A percentile compares a stretch with the other conserved stretches of the same genome.
phyloP scores from a whole-genome alignment of 208 protist species.

The Crithidia expoeki region DNA sequence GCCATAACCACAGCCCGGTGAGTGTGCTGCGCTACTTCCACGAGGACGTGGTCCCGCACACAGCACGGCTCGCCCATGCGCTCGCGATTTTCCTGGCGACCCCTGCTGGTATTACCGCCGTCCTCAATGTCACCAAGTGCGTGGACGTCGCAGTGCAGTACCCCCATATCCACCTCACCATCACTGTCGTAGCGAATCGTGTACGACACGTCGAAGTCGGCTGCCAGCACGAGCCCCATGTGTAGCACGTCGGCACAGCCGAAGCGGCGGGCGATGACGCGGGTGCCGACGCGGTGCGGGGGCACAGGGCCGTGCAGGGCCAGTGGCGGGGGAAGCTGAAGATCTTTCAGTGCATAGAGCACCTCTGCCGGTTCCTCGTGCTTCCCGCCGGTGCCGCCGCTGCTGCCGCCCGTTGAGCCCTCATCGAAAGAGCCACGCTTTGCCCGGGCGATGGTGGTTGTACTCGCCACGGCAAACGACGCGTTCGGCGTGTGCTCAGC shows the following conservation, averaged over 20 bases:
- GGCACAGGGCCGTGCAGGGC: slow-evolving; percentile 44
- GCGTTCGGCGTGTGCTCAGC: neutral
- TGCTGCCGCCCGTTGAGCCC: neutral
- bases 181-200: slow-evolving; percentile 60
- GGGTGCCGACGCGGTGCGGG: slow-evolving; percentile 56
- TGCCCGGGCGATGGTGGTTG: neutral
- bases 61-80: slow-evolving; percentile 37
- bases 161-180: slow-evolving; percentile 50
- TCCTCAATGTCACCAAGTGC: slow-evolving; percentile 41
- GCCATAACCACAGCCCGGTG: slow-evolving; percentile 55
- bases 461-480: slow-evolving; percentile 1
- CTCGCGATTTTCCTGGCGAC: slow-evolving; percentile 6
- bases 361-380: slow-evolving; percentile 27
- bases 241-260: slow-evolving; percentile 45
- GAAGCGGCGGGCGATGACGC: slow-evolving; percentile 60
- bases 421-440: slow-evolving; percentile 4
- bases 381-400: neutral
- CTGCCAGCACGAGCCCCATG: slow-evolving; percentile 52
- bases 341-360: slow-evolving; percentile 41
- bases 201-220: slow-evolving; percentile 65
- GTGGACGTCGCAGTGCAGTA: slow-evolving; percentile 75
- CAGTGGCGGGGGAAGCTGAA: slow-evolving; percentile 55
- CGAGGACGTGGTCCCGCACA: slow-evolving; percentile 65
- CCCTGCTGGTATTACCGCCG: slow-evolving; percentile 12
- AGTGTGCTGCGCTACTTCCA: slow-evolving; percentile 51